Evolutionary conservation across 164 flowering plant genomes (phyloP).

Genomic region (Umbilicus rupestris): DNA sequence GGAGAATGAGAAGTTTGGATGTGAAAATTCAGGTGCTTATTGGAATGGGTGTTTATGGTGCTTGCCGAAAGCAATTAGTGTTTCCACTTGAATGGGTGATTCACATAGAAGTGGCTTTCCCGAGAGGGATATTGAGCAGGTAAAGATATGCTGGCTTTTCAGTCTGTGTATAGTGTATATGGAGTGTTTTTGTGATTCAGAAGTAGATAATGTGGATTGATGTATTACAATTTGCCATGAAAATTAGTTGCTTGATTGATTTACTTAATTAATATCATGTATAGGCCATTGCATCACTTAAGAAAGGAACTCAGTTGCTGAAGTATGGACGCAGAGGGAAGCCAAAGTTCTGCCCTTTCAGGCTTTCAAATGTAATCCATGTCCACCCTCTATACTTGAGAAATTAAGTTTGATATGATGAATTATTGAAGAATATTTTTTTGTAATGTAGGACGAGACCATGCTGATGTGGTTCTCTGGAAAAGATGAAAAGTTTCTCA

Average conservation of each 20-base stretch:
- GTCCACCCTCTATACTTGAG: background rate
- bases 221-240: background rate
- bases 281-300: slow-evolving; percentile 57
- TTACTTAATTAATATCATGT: background rate
- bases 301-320: slow-evolving; percentile 66
- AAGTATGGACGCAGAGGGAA: slow-evolving; percentile 85
- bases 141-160: slow-evolving; percentile 12
- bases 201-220: background rate
- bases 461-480: slow-evolving; percentile 75
- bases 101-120: slow-evolving; percentile 36
- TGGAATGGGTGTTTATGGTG: slow-evolving; percentile 38
- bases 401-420: background rate
- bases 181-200: background rate
- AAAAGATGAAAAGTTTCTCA: slow-evolving; percentile 74
- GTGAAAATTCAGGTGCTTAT: slow-evolving; percentile 41
- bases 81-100: slow-evolving; percentile 72
- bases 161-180: background rate
- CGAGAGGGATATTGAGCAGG: slow-evolving; percentile 79
- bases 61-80: slow-evolving; percentile 17
- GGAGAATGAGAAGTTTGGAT: slow-evolving; percentile 1
- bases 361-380: slow-evolving; percentile 53
- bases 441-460: slow-evolving; percentile 66
- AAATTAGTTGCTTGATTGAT: background rate
- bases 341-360: slow-evolving; percentile 81
- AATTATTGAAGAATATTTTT: background rate